These are phyloP conservation scores for Comarum palustre DNA, from an alignment of 306 rosid genomes.

Conservation along the genomic window DNA sequence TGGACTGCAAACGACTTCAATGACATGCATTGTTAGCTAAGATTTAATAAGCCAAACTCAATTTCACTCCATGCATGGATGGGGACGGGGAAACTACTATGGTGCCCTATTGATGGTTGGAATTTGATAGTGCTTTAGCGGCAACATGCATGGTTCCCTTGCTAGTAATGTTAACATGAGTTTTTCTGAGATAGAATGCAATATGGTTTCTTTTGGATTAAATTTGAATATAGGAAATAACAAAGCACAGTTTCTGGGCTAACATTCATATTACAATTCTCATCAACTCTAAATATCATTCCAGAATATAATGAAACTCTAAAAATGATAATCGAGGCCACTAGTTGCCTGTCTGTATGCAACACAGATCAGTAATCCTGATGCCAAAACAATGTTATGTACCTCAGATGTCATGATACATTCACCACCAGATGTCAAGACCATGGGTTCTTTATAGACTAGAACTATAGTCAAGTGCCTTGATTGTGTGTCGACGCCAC, in stretches of 20 bases:
- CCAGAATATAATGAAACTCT: background rate
- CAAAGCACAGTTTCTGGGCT: background rate
- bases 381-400: background rate
- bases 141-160: too few relatives aligned
- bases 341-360: background rate
- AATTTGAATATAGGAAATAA: too few relatives aligned
- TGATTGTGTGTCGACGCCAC: constrained; percentile 75
- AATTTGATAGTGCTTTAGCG: too few relatives aligned
- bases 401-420: background rate
- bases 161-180: too few relatives aligned
- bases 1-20: too few relatives aligned
- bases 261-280: background rate
- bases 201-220: too few relatives aligned
- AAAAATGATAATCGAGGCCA: background rate
- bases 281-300: background rate
- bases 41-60: too few relatives aligned
- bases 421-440: constrained; percentile 13
- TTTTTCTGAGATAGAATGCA: too few relatives aligned
- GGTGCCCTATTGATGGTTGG: too few relatives aligned
- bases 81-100: too few relatives aligned
- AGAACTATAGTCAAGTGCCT: constrained; percentile 39
- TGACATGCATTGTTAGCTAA: too few relatives aligned
- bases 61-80: too few relatives aligned
- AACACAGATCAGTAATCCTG: background rate
- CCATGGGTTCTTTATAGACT: constrained; percentile 24